Conservation (phyloP, 306 rosid species). For the Coriaria nepalensis region DNA sequence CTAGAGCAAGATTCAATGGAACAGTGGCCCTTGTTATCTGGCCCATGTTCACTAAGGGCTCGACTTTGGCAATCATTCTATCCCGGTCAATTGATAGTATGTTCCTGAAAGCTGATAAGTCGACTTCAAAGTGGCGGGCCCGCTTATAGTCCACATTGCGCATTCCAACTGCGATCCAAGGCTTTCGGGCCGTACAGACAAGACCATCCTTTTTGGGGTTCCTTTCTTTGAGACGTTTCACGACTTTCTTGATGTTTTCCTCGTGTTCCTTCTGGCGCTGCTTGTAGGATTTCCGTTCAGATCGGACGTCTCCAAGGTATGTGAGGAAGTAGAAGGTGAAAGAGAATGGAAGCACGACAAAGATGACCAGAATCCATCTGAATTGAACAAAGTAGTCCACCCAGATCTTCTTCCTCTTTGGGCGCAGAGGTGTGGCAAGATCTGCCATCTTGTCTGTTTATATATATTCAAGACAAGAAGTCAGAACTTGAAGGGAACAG, state of each 20-base stretch:
- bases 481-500: neutral
- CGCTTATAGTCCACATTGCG: constrained; percentile 95
- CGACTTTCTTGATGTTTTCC: constrained; percentile 70
- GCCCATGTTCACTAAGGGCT: constrained; percentile 97
- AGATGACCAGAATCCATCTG: constrained; percentile 83
- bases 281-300: constrained; percentile 85
- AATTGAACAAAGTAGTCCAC: constrained; percentile 75
- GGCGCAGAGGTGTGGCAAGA: constrained; percentile 70
- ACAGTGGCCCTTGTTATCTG: constrained; percentile 77
- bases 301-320: constrained; percentile 77
- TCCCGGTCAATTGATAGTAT: constrained; percentile 57
- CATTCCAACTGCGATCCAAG: constrained; percentile 98
- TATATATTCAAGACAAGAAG: neutral
- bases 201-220: constrained; percentile 81
- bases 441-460: constrained; percentile 46
- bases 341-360: constrained; percentile 88
- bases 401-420: constrained; percentile 80
- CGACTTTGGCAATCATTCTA: constrained; percentile 77
- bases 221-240: constrained; percentile 80
- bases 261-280: constrained; percentile 78
- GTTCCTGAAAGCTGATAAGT: constrained; percentile 72
- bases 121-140: constrained; percentile 93
- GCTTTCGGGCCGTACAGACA: constrained; percentile 93
- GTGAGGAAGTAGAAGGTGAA: constrained; percentile 68
- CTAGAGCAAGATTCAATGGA: constrained; percentile 81